Conservation (phyloP, 345 rosid genomes). For the Psidium guajava region DNA sequence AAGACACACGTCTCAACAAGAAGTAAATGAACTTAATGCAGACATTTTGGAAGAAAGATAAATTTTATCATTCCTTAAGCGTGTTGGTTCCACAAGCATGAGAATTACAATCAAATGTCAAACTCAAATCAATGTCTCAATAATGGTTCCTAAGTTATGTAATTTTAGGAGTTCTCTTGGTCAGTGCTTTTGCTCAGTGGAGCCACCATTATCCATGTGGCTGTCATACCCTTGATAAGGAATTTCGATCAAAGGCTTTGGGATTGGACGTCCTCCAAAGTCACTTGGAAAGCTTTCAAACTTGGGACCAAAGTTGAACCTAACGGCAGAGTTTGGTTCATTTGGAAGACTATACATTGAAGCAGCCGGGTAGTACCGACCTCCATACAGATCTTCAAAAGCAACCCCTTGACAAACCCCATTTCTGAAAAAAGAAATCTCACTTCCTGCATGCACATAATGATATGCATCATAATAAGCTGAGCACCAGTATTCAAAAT, state of each 20-base stretch:
- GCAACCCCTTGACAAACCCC: conserved; percentile 91
- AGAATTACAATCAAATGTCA: conserved; percentile 7
- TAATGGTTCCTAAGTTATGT: neutral
- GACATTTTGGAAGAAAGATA: neutral
- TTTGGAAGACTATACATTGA: conserved; percentile 95
- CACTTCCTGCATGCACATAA: conserved; percentile 53
- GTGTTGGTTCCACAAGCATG: neutral
- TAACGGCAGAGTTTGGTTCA: conserved; percentile 77
- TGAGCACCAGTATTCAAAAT: neutral
- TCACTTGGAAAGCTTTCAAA: conserved; percentile 61
- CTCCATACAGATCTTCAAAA: conserved; percentile 69
- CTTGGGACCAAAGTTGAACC: conserved; percentile 89
- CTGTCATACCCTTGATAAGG: conserved; percentile 62
- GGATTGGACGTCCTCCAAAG: conserved; percentile 59
- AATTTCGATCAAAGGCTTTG: conserved; percentile 69
- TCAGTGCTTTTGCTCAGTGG: conserved; percentile 34
- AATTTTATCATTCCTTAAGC: neutral
- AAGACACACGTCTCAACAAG: neutral
- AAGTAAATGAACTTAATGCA: neutral
- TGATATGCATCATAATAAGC: neutral
- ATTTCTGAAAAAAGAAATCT: conserved; percentile 87
- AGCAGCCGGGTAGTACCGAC: conserved; percentile 94
- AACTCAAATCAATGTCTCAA: conserved; percentile 2
- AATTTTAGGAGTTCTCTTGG: neutral
- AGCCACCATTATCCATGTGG: conserved; percentile 28